phyloP scores from a whole-genome alignment of 2,329 filamentous ascomycete species.

The Plectosphaerella cucumerina region DNA sequence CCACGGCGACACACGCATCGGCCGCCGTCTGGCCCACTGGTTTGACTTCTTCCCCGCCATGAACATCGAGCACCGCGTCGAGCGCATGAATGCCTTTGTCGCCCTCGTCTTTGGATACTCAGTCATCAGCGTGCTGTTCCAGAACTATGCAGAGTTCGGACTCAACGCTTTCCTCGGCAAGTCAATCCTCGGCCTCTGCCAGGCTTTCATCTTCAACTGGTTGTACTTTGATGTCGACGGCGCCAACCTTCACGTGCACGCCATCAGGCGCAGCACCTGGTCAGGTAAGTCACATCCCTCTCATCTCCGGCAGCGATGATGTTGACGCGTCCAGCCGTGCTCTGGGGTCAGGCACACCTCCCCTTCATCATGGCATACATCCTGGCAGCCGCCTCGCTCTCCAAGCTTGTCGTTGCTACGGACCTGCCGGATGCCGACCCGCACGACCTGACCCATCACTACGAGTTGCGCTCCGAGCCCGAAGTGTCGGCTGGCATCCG shows the following conservation, averaged over 20 bases:
- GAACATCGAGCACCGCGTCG: conserved; percentile 64
- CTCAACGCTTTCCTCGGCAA: conserved; percentile 60
- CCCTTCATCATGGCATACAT: conserved; percentile 62
- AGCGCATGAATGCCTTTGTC: conserved; percentile 61
- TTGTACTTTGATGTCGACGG: conserved; percentile 61
- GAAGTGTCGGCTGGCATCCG: conserved; percentile 50
- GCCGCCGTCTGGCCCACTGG: conserved; percentile 23
- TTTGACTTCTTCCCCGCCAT: conserved; percentile 59
- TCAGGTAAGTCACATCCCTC: conserved; percentile 15
- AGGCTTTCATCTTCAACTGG: conserved; percentile 58
- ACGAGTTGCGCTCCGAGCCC: conserved; percentile 41
- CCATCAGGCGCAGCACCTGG: conserved; percentile 48
- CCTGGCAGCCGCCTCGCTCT: conserved; percentile 53
- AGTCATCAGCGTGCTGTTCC: conserved; percentile 58
- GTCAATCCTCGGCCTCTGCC: conserved; percentile 52
- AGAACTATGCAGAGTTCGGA: conserved; percentile 46
- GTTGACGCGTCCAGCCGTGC: conserved; percentile 22
- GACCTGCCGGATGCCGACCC: conserved; percentile 45
- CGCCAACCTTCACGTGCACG: conserved; percentile 52
- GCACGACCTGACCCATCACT: conserved; percentile 45
- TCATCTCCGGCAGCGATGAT: not conserved
- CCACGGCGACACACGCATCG: conserved; percentile 13
- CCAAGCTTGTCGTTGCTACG: conserved; percentile 53
- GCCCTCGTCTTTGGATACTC: conserved; percentile 62
- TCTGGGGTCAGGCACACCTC: conserved; percentile 55